Conservation (phyloP, 2,329 filamentous ascomycete species). For the Acrocalymma vagum region DNA sequence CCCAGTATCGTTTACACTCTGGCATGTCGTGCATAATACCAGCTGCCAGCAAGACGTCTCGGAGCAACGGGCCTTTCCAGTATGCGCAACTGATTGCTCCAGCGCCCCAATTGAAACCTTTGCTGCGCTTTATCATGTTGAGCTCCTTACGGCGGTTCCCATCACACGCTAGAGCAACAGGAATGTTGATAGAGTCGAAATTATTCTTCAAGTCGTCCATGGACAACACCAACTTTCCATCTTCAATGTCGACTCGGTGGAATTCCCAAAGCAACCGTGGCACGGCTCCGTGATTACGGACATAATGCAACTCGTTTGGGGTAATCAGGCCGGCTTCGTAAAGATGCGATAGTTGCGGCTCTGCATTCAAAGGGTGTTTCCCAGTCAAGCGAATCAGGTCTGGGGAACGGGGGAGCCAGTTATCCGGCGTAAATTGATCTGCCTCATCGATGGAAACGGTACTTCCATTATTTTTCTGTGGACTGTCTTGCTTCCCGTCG, state of each 20-base stretch:
- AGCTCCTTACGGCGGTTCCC: conserved; percentile 65
- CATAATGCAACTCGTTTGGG: conserved; percentile 61
- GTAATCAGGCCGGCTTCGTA: conserved; percentile 60
- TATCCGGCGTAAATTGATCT: conserved; percentile 63
- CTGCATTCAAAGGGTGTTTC: conserved; percentile 63
- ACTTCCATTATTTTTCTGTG: conserved; percentile 39
- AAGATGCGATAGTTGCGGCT: conserved; percentile 53
- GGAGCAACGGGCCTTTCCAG: conserved; percentile 41
- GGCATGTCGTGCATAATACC: conserved; percentile 35
- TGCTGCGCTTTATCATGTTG: conserved; percentile 59
- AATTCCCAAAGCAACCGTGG: conserved; percentile 60
- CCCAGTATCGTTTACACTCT: conserved; percentile 46
- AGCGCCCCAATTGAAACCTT: conserved; percentile 65
- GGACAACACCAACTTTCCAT: conserved; percentile 51
- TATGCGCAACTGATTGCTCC: conserved; percentile 62
- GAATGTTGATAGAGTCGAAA: conserved; percentile 60
- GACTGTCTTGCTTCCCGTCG: conserved; percentile 51
- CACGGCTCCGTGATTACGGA: conserved; percentile 63
- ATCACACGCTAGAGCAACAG: conserved; percentile 64
- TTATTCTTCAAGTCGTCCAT: conserved; percentile 53
- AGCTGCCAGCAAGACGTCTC: conserved; percentile 58
- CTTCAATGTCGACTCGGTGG: conserved; percentile 56
- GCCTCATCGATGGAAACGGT: conserved; percentile 55
- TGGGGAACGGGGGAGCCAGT: conserved; percentile 60
- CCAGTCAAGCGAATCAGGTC: conserved; percentile 61